These are phyloP conservation scores for Trametes hirsuta DNA, from an alignment of 1,284 basidiomycete species.

Conservation along the genomic window DNA sequence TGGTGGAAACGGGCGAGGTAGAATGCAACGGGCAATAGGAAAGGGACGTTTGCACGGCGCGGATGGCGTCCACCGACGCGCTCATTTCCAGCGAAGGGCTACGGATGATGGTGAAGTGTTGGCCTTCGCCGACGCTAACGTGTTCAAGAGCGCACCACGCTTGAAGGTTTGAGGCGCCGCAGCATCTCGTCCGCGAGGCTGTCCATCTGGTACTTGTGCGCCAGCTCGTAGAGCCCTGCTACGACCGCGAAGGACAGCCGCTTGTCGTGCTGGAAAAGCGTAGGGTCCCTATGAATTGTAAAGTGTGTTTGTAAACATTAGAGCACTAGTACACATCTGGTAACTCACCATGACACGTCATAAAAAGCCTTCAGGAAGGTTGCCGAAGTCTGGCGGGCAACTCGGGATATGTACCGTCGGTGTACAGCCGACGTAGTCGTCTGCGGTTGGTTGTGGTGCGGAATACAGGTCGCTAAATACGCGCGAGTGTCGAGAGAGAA, in stretches of 20 bases:
- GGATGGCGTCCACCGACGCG: constrained; percentile 1
- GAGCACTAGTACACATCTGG: neutral
- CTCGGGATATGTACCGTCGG: constrained; percentile 18
- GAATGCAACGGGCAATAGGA: constrained; percentile 11
- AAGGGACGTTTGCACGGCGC: neutral
- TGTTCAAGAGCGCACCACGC: neutral
- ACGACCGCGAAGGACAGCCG: neutral
- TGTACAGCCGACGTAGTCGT: constrained; percentile 13
- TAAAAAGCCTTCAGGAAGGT: constrained; percentile 17
- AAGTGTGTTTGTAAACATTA: neutral
- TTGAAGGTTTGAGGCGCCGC: neutral
- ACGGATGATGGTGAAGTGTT: neutral
- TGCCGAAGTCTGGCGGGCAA: constrained; percentile 5
- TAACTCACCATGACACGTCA: neutral
- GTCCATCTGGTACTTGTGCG: constrained; percentile 18
- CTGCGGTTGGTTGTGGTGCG: constrained; percentile 6
- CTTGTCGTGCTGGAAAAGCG: neutral
- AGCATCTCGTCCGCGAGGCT: constrained; percentile 2
- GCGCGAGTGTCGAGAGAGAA: constrained; percentile 21
- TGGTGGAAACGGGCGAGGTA: constrained; percentile 8
- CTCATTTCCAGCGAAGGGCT: neutral
- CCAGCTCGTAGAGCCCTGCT: constrained; percentile 1
- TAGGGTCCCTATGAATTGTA: neutral
- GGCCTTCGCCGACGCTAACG: neutral
- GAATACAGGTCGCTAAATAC: constrained; percentile 27